Conservation (phyloP, 208 protist genomes). For the Crithidia expoeki region DNA sequence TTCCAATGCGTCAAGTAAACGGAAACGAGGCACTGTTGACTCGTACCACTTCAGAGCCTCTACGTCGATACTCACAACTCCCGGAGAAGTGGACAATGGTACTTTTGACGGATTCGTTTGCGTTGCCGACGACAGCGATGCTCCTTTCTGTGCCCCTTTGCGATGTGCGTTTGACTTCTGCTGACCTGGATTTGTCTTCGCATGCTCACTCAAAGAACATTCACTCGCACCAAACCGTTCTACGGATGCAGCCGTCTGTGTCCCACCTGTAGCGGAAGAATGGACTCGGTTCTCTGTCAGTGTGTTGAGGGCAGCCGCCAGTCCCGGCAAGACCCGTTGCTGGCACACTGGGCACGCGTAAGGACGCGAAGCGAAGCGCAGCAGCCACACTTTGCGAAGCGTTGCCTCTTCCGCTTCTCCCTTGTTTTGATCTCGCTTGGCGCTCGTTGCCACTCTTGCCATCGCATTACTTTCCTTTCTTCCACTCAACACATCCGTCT, state of each 20-base stretch:
- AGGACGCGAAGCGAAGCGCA: conserved; percentile 15
- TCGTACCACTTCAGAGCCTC: conserved; percentile 27
- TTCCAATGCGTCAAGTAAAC: conserved; percentile 63
- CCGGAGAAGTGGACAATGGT: not conserved
- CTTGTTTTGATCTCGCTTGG: not conserved
- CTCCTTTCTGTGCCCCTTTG: no score
- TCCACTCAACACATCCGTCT: no score
- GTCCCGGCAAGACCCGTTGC: not conserved
- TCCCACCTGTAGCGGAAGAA: no score
- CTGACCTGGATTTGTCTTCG: no score
- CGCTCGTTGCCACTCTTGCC: not conserved
- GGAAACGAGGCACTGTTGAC: conserved; percentile 36
- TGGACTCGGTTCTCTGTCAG: not conserved
- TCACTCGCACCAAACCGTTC: no score
- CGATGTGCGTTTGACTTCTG: no score
- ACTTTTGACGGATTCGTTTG: no score
- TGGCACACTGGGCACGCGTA: conserved; percentile 38
- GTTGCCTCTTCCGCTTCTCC: not conserved
- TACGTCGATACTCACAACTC: conserved; percentile 6
- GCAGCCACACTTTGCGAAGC: conserved; percentile 4
- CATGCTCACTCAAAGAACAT: no score
- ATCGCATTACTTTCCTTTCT: no score
- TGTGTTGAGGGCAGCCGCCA: not conserved
- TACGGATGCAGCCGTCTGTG: no score
- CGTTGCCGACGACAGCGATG: no score